Evolutionary conservation across 1,284 basidiomycete genomes (phyloP).

Genomic region (Schizopora paradoxa): DNA sequence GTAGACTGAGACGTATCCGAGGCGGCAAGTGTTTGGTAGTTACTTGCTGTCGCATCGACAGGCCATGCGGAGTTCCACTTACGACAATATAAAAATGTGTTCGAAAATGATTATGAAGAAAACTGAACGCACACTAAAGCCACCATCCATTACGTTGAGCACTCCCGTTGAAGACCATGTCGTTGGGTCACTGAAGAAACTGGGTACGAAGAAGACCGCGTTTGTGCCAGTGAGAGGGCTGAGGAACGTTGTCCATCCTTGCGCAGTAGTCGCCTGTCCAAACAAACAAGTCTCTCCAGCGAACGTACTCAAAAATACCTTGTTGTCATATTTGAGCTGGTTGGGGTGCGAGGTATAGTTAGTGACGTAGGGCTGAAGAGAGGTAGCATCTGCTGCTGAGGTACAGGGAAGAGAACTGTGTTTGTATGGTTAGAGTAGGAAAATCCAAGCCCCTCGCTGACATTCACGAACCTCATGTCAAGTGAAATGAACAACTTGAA

Average conservation of each 20-base stretch:
- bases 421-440: too few relatives aligned
- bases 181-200: constrained; percentile 57
- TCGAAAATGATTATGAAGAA: background rate
- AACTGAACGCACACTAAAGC: constrained; percentile 46
- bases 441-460: too few relatives aligned
- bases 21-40: constrained; percentile 30
- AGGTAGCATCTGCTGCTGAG: constrained; percentile 43
- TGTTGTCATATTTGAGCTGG: constrained; percentile 54
- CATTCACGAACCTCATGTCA: constrained; percentile 73
- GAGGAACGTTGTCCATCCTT: constrained; percentile 55
- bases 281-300: constrained; percentile 73
- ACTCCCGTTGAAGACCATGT: too few relatives aligned
- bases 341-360: constrained; percentile 54
- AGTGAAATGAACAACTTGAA: constrained; percentile 81
- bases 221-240: constrained; percentile 41
- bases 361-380: constrained; percentile 56
- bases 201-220: constrained; percentile 57
- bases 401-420: constrained; percentile 52
- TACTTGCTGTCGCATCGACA: constrained; percentile 42
- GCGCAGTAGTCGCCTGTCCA: constrained; percentile 44
- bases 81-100: constrained; percentile 3
- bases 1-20: too few relatives aligned
- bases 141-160: constrained; percentile 45
- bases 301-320: constrained; percentile 73
- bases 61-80: constrained; percentile 71